Percentiles rank a stretch among this genome's conserved stretches.
These are phyloP conservation scores for Jacaranda mimosifolia DNA, from an alignment of 257 asterid genomes.

Conservation along the genomic window DNA sequence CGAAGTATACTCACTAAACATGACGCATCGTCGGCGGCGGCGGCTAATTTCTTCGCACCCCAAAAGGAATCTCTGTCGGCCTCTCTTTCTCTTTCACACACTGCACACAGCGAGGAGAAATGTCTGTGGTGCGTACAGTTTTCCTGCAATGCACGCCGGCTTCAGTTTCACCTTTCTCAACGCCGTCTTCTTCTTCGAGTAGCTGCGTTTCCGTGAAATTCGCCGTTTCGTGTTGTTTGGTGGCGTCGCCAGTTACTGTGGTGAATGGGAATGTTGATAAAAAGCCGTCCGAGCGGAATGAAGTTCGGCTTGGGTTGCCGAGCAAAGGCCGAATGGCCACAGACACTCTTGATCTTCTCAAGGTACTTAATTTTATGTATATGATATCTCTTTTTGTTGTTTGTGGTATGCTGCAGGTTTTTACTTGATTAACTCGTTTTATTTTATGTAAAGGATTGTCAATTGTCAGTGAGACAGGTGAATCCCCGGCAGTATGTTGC, in stretches of 20 bases:
- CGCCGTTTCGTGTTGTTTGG: conserved; percentile 62
- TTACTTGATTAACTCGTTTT: conserved; percentile 13
- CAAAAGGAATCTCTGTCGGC: background rate
- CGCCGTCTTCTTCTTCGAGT: conserved; percentile 34
- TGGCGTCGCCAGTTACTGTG: conserved; percentile 53
- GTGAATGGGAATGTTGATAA: conserved; percentile 65
- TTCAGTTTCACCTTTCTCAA: conserved; percentile 35
- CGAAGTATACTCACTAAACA: background rate
- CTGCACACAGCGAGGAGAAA: conserved; percentile 4
- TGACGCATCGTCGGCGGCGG: background rate
- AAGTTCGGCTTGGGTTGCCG: conserved; percentile 96
- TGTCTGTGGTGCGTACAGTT: conserved; percentile 46
- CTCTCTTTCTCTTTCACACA: background rate
- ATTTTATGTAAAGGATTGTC: conserved; percentile 75
- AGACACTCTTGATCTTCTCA: conserved; percentile 90
- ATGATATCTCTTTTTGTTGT: background rate
- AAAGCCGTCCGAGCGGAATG: conserved; percentile 53
- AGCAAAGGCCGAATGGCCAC: conserved; percentile 98
- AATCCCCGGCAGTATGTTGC: conserved; percentile 99
- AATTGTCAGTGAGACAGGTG: conserved; percentile 95
- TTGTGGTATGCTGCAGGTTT: too few species aligned
- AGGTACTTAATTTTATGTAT: conserved; percentile 48
- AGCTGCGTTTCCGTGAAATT: conserved; percentile 49
- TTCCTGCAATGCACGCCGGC: conserved; percentile 46
- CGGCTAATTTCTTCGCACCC: background rate